These are phyloP conservation scores for Calvatia gigantea DNA, from an alignment of 768 basidiomycete genomes.

Conservation along the genomic window DNA sequence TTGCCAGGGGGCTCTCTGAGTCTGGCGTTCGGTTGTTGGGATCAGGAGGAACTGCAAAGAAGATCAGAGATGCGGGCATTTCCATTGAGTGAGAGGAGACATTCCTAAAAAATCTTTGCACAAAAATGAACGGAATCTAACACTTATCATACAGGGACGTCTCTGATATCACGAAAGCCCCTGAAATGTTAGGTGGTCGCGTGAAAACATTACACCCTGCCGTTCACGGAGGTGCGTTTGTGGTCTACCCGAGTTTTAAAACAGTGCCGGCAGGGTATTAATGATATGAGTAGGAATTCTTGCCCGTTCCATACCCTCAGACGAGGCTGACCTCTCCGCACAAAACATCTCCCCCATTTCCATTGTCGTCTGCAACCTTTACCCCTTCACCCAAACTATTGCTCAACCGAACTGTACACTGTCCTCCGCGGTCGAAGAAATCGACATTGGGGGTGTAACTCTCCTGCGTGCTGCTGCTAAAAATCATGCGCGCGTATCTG, in stretches of 20 bases:
- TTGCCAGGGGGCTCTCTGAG: slow-evolving; percentile 79
- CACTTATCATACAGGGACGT: slow-evolving; percentile 69
- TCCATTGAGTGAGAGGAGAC: slow-evolving; percentile 71
- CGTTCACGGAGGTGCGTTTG: slow-evolving; percentile 82
- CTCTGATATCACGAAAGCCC: slow-evolving; percentile 94
- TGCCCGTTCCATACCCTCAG: slow-evolving; percentile 86
- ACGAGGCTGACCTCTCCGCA: slow-evolving; percentile 77
- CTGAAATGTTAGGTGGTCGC: slow-evolving; percentile 97
- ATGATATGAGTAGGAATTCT: slow-evolving; percentile 72
- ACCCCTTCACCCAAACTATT: slow-evolving; percentile 93
- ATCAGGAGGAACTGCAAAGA: slow-evolving; percentile 97
- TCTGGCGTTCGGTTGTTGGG: slow-evolving; percentile 88
- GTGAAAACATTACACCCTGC: slow-evolving; percentile 98
- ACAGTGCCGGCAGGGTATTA: no score
- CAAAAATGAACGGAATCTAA: no score
- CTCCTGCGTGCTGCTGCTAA: slow-evolving; percentile 97
- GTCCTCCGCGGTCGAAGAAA: slow-evolving; percentile 92
- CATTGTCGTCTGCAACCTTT: slow-evolving; percentile 98
- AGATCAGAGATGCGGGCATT: slow-evolving; percentile 91
- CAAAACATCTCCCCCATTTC: slow-evolving; percentile 91
- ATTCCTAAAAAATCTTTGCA: not conserved
- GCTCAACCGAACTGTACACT: slow-evolving; percentile 86
- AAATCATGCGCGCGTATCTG: slow-evolving; percentile 90
- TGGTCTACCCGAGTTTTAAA: not conserved
- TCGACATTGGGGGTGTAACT: slow-evolving; percentile 98